Base-by-base conservation (phyloP, 2,329 filamentous ascomycete species). In the Blastomyces silverae region DNA sequence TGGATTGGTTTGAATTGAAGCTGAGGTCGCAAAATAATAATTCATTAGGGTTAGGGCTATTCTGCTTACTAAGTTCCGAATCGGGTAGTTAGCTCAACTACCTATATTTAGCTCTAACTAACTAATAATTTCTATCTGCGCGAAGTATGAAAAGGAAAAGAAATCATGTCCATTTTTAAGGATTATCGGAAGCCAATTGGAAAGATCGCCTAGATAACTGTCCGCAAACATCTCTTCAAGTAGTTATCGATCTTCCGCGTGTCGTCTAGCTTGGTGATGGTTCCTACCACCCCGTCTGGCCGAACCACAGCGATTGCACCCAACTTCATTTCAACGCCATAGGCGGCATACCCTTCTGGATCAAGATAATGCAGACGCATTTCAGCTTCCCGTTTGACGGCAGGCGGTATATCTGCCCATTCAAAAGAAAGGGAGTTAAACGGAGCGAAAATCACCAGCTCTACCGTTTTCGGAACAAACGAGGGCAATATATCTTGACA, bases 261-360 rank as follows among this genome's bases (percentile, higher is more conserved):
- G 67, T 75, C 73, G 13, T 65, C 64, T 66, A 75, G 66, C 10
- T 64, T 70, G 0, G 71, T 70, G 39, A 57, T 61, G 13, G 37
- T 64, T 25, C 75, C 74, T n/a, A n/a, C n/a, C 58, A 76, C 66
- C 7, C 75, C 75, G 69, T 78, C 76, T 0, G 76, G 76, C 17
- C 76, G 71, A 17, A 78, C 67, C 13, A 76, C 70, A 17, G 73
- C 70, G 44, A 76, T 39, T 2, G 72, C 74, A 5, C 75, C 75
- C 31, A 13, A 13, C n/a, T 50, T 61, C 42, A 34, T 34, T 6
- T 57, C 53, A 20, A 57, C 53, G 48, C 59, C 59, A 37, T 61
- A 61, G 1, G 44, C 39, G 7, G 59, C 44, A 50, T 61, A 61
- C 25, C 59, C 59, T 28, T 61, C 42, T 25, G 42, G 28, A 15